These are phyloP conservation scores for Cryoendolithus antarcticus DNA, from an alignment of 2,329 filamentous ascomycete genomes.

Conservation along the genomic window DNA sequence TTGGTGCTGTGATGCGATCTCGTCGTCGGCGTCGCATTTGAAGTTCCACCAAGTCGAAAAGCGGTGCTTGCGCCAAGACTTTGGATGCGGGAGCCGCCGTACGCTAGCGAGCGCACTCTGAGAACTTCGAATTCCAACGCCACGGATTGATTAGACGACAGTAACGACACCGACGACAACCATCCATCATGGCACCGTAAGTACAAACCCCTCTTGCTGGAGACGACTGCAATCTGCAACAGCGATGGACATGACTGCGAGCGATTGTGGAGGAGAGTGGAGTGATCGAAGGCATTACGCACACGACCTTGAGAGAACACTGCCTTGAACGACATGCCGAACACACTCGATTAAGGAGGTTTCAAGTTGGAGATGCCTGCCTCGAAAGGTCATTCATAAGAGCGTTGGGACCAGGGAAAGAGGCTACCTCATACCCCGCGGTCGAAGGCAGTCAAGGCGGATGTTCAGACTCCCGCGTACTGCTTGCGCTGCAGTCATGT, in stretches of 20 bases:
- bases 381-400: too few species aligned
- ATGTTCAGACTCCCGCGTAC: too few species aligned
- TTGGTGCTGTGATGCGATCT: neutral
- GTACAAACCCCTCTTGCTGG: conserved; percentile 4
- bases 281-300: neutral
- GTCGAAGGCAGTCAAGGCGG: too few species aligned
- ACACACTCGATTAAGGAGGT: too few species aligned
- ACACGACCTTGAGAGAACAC: neutral
- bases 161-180: conserved; percentile 5
- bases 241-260: neutral
- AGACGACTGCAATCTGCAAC: neutral
- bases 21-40: neutral
- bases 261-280: neutral
- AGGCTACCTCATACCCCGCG: too few species aligned
- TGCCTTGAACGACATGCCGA: too few species aligned
- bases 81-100: neutral
- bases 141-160: conserved; percentile 3
- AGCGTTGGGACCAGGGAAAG: too few species aligned
- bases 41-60: neutral
- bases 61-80: neutral
- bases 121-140: conserved; percentile 4
- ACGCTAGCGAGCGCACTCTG: too few species aligned
- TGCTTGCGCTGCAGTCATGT: too few species aligned
- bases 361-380: too few species aligned
- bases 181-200: conserved; percentile 14